These are phyloP conservation scores for Trametes maxima DNA, from an alignment of 768 basidiomycete species.

Conservation along the genomic window DNA sequence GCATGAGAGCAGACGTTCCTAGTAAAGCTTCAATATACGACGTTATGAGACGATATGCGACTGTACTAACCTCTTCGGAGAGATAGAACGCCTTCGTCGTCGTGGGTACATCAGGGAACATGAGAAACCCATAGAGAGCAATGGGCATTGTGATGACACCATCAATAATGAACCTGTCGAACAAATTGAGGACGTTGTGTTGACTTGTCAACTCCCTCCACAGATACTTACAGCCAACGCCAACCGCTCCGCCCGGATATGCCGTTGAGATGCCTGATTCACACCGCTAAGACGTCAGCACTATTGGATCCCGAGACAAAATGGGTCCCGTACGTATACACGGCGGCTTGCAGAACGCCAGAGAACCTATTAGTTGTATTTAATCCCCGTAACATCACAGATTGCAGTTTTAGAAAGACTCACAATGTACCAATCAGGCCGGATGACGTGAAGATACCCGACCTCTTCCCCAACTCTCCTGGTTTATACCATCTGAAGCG, in stretches of 20 bases:
- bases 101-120: slow-evolving; percentile 72
- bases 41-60: background rate
- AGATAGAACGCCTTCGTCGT: slow-evolving; percentile 69
- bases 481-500: slow-evolving; percentile 64
- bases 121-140: slow-evolving; percentile 68
- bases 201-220: background rate
- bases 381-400: background rate
- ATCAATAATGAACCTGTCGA: slow-evolving; percentile 61
- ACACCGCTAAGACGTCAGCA: background rate
- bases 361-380: slow-evolving; percentile 49
- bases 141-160: slow-evolving; percentile 74
- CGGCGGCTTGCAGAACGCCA: slow-evolving; percentile 63
- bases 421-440: slow-evolving; percentile 64
- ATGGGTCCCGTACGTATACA: slow-evolving; percentile 49
- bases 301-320: background rate
- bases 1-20: slow-evolving; percentile 60
- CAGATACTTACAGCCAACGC: slow-evolving; percentile 59
- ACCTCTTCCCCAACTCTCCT: slow-evolving; percentile 69
- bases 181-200: background rate
- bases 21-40: background rate
- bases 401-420: slow-evolving; percentile 18
- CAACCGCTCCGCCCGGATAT: slow-evolving; percentile 58
- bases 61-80: slow-evolving; percentile 48
- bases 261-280: slow-evolving; percentile 53
- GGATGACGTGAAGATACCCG: slow-evolving; percentile 70